Evolutionary conservation across 2,329 filamentous ascomycete genomes (phyloP).

Genomic region (Aspergillus flavus): DNA sequence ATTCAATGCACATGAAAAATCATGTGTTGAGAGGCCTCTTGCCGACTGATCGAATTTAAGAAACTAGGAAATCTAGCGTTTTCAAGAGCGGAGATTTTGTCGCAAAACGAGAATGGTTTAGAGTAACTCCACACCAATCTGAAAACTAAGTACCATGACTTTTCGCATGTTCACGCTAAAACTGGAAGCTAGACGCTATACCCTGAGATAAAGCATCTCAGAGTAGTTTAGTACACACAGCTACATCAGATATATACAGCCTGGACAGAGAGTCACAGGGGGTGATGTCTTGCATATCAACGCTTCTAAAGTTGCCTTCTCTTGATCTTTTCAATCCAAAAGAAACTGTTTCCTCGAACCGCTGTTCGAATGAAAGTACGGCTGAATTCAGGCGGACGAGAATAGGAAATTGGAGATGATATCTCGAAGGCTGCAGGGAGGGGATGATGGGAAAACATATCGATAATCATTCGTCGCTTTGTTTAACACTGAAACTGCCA

Average conservation of each 20-base stretch:
- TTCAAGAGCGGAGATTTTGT: neutral
- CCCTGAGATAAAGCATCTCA: neutral
- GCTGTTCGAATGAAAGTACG: neutral
- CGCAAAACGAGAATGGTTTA: neutral
- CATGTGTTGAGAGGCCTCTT: neutral
- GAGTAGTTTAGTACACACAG: neutral
- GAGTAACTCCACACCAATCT: neutral
- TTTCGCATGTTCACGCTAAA: neutral
- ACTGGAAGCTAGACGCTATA: neutral
- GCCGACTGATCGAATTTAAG: neutral
- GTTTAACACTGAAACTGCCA: slow-evolving; percentile 17
- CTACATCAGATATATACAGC: slow-evolving; percentile 1
- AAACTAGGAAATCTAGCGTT: neutral
- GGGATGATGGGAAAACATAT: slow-evolving; percentile 11
- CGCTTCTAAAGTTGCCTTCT: neutral
- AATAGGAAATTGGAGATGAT: slow-evolving; percentile 1
- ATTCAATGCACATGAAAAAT: neutral
- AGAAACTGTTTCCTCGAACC: neutral
- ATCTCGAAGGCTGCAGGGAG: neutral
- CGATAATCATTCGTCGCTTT: slow-evolving; percentile 27
- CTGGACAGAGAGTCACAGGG: neutral
- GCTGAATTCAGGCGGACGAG: neutral
- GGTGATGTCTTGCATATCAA: neutral
- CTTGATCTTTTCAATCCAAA: slow-evolving; percentile 1
- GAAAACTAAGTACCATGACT: neutral